Conservation (phyloP, 2,329 filamentous ascomycete species). For the Pseudogymnoascus destructans region DNA sequence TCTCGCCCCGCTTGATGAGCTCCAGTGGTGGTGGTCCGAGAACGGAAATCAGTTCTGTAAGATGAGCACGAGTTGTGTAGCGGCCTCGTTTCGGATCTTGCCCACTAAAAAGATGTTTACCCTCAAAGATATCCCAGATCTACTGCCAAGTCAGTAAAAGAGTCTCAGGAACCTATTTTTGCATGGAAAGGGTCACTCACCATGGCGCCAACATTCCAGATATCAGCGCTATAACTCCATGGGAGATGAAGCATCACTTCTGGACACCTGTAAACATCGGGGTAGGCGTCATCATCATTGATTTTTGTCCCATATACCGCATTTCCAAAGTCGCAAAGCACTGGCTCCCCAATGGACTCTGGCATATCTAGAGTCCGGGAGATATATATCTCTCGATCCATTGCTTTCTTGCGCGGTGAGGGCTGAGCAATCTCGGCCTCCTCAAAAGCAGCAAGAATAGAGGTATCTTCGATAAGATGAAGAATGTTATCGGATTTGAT, state of each 20-base stretch:
- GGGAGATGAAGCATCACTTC: conserved; percentile 33
- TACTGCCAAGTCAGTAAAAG: conserved; percentile 8
- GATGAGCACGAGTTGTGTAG: conserved; percentile 16
- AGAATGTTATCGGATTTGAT: conserved; percentile 37
- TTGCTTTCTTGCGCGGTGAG: conserved; percentile 30
- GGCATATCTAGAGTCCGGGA: conserved; percentile 30
- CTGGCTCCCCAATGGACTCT: conserved; percentile 23
- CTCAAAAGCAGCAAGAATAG: conserved; percentile 29
- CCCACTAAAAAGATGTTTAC: conserved; percentile 14
- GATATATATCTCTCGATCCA: conserved; percentile 31
- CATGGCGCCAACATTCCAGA: conserved; percentile 20
- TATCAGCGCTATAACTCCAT: conserved; percentile 18
- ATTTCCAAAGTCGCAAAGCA: conserved; percentile 38
- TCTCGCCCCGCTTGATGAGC: conserved; percentile 12
- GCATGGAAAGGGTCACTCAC: conserved; percentile 12
- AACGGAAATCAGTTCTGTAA: conserved; percentile 17
- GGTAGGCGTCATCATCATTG: conserved; percentile 29
- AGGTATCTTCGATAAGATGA: conserved; percentile 27
- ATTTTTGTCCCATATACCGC: conserved; percentile 28
- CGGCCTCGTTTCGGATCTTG: conserved; percentile 12
- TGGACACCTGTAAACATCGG: conserved; percentile 29
- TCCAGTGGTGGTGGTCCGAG: conserved; percentile 15
- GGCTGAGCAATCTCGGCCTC: conserved; percentile 29
- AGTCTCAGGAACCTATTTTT: conserved; percentile 3
- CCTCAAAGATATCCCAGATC: conserved; percentile 17